Conservation (phyloP, 140 eudicot species). For the Bidens hawaiensis region DNA sequence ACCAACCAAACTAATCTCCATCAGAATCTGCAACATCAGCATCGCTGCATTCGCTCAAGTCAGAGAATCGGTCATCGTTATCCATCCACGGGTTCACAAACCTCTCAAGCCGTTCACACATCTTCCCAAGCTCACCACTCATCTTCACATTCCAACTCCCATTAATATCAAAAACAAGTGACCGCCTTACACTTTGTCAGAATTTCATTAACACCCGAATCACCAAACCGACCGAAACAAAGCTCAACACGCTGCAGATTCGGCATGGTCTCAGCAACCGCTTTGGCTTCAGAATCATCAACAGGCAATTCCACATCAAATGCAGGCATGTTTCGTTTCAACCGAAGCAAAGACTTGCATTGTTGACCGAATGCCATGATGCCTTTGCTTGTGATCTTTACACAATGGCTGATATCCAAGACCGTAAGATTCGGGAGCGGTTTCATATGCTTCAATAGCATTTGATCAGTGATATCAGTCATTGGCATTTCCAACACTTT, state of each 20-base stretch:
- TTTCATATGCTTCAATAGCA: constrained; percentile 33
- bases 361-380: constrained; percentile 34
- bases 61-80: constrained; percentile 3
- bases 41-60: constrained; percentile 2
- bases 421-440: constrained; percentile 27
- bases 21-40: background rate
- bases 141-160: constrained; percentile 32
- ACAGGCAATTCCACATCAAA: background rate
- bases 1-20: constrained; percentile 3
- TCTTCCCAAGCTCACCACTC: constrained; percentile 24
- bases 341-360: constrained; percentile 28
- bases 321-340: constrained; percentile 45
- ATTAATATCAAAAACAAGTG: constrained; percentile 19
- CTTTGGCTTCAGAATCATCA: constrained; percentile 32
- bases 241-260: constrained; percentile 26
- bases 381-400: constrained; percentile 30
- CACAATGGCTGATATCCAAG: constrained; percentile 38
- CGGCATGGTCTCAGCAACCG: constrained; percentile 31
- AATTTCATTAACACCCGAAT: constrained; percentile 29
- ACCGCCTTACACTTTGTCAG: constrained; percentile 26
- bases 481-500: constrained; percentile 32
- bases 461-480: constrained; percentile 34
- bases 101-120: constrained; percentile 20
- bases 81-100: constrained; percentile 22
- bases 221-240: constrained; percentile 34